Conservation (phyloP, 805 yeast species). For the Lipomyces sp. region DNA sequence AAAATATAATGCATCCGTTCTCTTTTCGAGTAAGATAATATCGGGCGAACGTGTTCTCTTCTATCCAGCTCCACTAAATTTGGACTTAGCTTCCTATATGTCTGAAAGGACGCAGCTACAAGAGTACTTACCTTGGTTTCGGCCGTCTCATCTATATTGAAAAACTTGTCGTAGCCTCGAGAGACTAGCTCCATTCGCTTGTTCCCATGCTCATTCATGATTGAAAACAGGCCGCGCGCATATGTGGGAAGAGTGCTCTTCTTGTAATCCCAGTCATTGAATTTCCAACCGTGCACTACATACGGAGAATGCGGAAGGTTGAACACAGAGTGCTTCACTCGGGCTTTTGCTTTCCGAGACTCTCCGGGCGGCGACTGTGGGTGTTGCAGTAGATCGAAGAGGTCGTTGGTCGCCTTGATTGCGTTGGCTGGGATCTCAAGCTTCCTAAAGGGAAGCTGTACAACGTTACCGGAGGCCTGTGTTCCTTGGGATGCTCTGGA, state of each 20-base stretch:
- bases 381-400: slow-evolving; percentile 10
- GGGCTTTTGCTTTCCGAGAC: slow-evolving; percentile 3
- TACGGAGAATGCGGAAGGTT: slow-evolving; percentile 6
- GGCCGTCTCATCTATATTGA: slow-evolving; percentile 71
- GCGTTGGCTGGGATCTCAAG: slow-evolving; percentile 2
- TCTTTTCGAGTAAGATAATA: slow-evolving; percentile 82
- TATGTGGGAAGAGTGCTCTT: slow-evolving; percentile 22
- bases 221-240: slow-evolving; percentile 32
- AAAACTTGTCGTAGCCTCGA: slow-evolving; percentile 94
- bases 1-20: slow-evolving; percentile 89
- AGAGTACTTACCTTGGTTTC: slow-evolving; percentile 50
- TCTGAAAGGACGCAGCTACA: neutral
- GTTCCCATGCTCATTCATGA: slow-evolving; percentile 46
- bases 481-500: neutral
- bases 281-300: slow-evolving; percentile 64
- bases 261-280: slow-evolving; percentile 83
- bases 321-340: slow-evolving; percentile 24
- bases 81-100: neutral
- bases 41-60: slow-evolving; percentile 67
- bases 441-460: slow-evolving; percentile 18
- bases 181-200: slow-evolving; percentile 55
- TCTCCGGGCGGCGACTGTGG: slow-evolving; percentile 1
- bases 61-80: slow-evolving; percentile 50
- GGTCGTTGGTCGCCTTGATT: neutral
- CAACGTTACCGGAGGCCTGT: slow-evolving; percentile 7